Conservation (phyloP, 441 rosid genomes). For the Melastoma candidum region DNA sequence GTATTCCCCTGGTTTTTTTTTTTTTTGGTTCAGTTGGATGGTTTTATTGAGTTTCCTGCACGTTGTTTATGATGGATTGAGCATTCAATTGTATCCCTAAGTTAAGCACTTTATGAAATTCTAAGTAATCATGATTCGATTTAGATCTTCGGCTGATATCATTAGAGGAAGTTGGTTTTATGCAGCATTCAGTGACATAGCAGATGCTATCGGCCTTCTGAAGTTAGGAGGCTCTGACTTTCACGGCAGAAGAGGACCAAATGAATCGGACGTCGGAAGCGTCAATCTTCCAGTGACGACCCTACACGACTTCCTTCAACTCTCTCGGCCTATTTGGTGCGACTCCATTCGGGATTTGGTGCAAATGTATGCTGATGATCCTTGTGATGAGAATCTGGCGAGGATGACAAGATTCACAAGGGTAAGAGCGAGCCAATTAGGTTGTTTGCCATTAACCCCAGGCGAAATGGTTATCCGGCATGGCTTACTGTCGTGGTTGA, state of each 20-base stretch:
- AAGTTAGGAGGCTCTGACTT: slow-evolving; percentile 38
- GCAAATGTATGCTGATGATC: slow-evolving; percentile 43
- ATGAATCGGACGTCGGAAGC: slow-evolving; percentile 75
- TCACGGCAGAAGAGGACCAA: slow-evolving; percentile 74
- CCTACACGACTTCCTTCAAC: slow-evolving; percentile 53
- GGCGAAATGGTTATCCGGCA: slow-evolving; percentile 52
- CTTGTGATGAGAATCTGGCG: slow-evolving; percentile 50
- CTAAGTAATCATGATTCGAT: too few relatives aligned
- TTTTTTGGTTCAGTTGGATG: too few relatives aligned
- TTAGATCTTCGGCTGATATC: not conserved
- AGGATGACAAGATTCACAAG: slow-evolving; percentile 34
- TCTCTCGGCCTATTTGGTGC: slow-evolving; percentile 84
- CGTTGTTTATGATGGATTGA: too few relatives aligned
- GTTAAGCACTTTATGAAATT: too few relatives aligned
- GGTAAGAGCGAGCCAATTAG: slow-evolving; percentile 29
- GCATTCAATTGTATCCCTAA: too few relatives aligned
- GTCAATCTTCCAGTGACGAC: slow-evolving; percentile 63
- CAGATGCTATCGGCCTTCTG: too few relatives aligned
- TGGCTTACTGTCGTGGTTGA: slow-evolving; percentile 57
- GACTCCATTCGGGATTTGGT: slow-evolving; percentile 40
- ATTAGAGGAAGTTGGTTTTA: not conserved
- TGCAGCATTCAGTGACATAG: slow-evolving; percentile 54
- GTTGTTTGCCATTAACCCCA: slow-evolving; percentile 24
- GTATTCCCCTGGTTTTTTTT: too few relatives aligned
- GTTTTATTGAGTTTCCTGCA: too few relatives aligned